Base-by-base conservation (phyloP, 1,284 basidiomycete genomes). In the Irpex lacteus region DNA sequence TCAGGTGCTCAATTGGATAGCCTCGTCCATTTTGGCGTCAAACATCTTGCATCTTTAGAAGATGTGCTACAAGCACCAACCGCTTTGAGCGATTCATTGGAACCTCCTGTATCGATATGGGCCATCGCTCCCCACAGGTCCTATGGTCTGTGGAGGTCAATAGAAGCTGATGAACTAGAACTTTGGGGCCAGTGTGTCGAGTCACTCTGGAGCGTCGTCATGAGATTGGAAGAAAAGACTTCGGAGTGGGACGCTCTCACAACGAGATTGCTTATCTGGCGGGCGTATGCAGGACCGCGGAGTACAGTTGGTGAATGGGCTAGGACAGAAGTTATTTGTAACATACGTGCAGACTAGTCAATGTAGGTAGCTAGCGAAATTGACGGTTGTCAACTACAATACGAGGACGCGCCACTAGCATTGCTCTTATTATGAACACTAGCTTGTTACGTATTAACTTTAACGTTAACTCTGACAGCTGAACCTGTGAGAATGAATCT, bases 141-240 rank as follows among this genome's bases (percentile, higher is more conserved):
- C 1, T 75, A 83, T 70, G 71, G 72, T 5, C 72, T 87, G 7
- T 76, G 81, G 62, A 73, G 79, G 9, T 58, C 69, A 2, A 68
- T 70, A 5, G 59, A 67, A 7, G 55, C 69, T 18, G 68, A 75
- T 60, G 60, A 70, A 0, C 67, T 82, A 6, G 64, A 72, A 18
- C 65, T 74, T 1, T 92, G 90, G 88, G 85, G 84, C 0, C 72
- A 70, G 49, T 76, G 76, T 5, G 81, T 90, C 1, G 85, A 89
- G 67, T 70, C 71, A 6, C 78, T 93, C 3, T 92, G 88, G 87
- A 78, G 82, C 26, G 77, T 80, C 0, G 74, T 80, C 8, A 86
- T 90, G 84, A 69, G 72, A 0, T 62, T 80, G 2, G 71, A 77
- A 0, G 62, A 66, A 9, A 78, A 72, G 58, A 66, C 70, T 4